phyloP scores from a whole-genome alignment of 2,329 filamentous ascomycete species.

The Elsinoe necatrix region DNA sequence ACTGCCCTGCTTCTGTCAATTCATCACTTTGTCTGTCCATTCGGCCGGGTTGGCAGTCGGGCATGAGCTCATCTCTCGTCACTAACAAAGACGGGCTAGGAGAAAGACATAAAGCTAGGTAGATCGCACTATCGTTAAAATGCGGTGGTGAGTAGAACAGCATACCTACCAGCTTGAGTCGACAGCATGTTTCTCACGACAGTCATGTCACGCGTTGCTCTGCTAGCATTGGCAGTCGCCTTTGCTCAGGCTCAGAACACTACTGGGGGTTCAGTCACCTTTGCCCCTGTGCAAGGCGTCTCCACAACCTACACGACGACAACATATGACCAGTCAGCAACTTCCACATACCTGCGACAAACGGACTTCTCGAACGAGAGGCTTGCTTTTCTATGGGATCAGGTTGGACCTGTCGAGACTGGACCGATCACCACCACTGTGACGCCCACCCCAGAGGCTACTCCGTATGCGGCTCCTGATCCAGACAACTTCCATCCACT shows the following conservation, averaged over 20 bases:
- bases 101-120: not conserved
- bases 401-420: slow-evolving; percentile 25
- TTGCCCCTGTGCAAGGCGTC: slow-evolving; percentile 26
- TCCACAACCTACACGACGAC: slow-evolving; percentile 27
- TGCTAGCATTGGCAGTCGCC: not conserved
- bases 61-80: slow-evolving; percentile 10
- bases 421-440: slow-evolving; percentile 26
- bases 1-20: slow-evolving; percentile 1
- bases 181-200: not conserved
- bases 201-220: not conserved
- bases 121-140: not conserved
- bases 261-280: slow-evolving; percentile 22
- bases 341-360: slow-evolving; percentile 36
- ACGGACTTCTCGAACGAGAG: slow-evolving; percentile 41
- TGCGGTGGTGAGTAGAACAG: not conserved
- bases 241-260: slow-evolving; percentile 3
- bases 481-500: slow-evolving; percentile 25
- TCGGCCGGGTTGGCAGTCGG: not conserved
- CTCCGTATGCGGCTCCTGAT: slow-evolving; percentile 28
- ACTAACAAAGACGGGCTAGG: not conserved
- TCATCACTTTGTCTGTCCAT: not conserved
- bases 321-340: slow-evolving; percentile 37
- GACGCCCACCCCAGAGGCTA: slow-evolving; percentile 30
- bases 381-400: slow-evolving; percentile 25
- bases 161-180: not conserved